These are phyloP conservation scores for Heliophila coronopifolia DNA, from an alignment of 441 rosid species.

Conservation along the genomic window DNA sequence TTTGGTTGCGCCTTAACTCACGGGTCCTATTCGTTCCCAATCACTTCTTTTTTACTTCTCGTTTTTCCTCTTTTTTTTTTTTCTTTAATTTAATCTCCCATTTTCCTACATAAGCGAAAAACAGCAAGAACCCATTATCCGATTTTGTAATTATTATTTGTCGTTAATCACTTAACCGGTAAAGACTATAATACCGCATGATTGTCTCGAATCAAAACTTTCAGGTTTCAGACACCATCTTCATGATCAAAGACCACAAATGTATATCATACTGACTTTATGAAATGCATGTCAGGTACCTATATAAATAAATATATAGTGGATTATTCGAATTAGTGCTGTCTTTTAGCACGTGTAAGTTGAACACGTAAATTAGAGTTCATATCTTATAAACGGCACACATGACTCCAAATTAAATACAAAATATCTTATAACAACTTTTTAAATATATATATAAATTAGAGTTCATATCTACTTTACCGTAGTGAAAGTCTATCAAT, in stretches of 20 bases:
- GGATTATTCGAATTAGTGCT: not conserved
- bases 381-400: too few species aligned
- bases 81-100: not conserved
- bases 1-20: constrained; percentile 30
- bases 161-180: not conserved
- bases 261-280: not conserved
- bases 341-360: too few species aligned
- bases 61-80: not conserved
- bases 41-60: constrained; percentile 19
- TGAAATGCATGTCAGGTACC: not conserved
- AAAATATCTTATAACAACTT: too few species aligned
- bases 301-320: not conserved
- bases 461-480: too few species aligned
- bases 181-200: not conserved
- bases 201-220: not conserved
- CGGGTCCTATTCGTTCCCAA: constrained; percentile 27
- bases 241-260: constrained; percentile 8
- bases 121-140: constrained; percentile 22
- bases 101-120: constrained; percentile 5
- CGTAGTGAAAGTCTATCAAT: too few species aligned
- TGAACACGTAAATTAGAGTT: too few species aligned
- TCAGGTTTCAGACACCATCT: not conserved
- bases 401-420: too few species aligned
- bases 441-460: too few species aligned
- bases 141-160: not conserved